Evolutionary conservation across 192 early-diverging fungal genomes (phyloP), one percentile per base, ranked within the genome.

Genomic region (Dissophora ornata): DNA sequence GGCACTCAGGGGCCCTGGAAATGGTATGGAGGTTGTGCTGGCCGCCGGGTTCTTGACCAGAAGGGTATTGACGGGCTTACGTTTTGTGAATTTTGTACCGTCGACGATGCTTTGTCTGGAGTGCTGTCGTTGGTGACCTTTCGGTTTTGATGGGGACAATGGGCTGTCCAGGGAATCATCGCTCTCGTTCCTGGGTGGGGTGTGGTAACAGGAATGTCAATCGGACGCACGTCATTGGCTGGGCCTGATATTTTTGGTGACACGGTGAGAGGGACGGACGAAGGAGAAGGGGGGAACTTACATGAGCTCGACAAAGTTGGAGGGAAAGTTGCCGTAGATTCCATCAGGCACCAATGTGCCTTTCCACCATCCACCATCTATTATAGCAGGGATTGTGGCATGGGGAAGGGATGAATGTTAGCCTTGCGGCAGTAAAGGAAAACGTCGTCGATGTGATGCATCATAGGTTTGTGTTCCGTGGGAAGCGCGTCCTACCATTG

Each of bases 301-400:
- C 73, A 77, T 19, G 28, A 62, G 18, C 40, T 77, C 59, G 28
- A 77, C 73, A 62, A 77, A 77, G 53, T 77, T 77, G 45, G 64
- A 77, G 1, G 73, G 73, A 25, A 77, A 77, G 21, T 7, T 62
- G 8, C 73, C 73, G 9, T 57, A 51, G 19, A 13, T 42, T 10
- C 53, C 22, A 26, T 67, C 51, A n/a, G 64, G 57, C 9, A 61
- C 25, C 33, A 77, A n/a, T 22, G 73, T 48, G 2, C 73, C 73
- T 13, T 62, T 77, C 73, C 73, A 77, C 73, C 73, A 77, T 28
- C 73, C 64, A 21, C 73, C 73, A 6, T 67, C 73, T 77, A 45
- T 9, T 18, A 12, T 18, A 45, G 18, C 44, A 45, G 36, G 12
- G 36, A 38, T 12, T 9, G 5, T 9, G 5, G 7, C 36, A 38